Evolutionary conservation across 1,284 basidiomycete species (phyloP), one percentile per base, ranked within the genome.

Genomic region (Fomitiporia mediterranea): DNA sequence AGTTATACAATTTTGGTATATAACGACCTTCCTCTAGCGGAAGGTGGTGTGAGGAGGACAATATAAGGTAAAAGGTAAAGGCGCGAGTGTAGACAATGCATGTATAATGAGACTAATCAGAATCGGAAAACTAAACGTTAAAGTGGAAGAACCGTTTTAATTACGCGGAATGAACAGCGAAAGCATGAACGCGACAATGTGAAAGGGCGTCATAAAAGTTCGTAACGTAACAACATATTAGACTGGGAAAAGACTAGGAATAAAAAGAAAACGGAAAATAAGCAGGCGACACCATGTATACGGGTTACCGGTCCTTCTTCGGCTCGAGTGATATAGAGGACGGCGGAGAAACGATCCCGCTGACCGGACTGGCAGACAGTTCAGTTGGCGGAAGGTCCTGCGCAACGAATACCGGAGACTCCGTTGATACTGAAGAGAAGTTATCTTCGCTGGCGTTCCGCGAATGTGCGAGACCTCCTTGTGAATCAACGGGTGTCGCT

Each of bases 401-500:
- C n/a, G 58, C 38, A 32, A 56, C 50, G 25, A 56, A 42, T 3
- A 60, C 55, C 25, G 58, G 58, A 2, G 58, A 60, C 3, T 60
- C 54, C 30, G 47, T 59, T 19, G 40, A n/a, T n/a, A n/a, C n/a
- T 23, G 30, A 27, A 23, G 58, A 60, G 13, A 56, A 25, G 50
- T 58, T 55, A 38, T 63, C 64, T 23, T 67, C 61, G 39, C 61
- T 61, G 27, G 66, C 70, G 1, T 70, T 71, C 32, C 66, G 67
- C 42, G 55, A 63, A 23, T 73, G 57, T 5, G 74, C 74, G 25
- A 74, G 74, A 6, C 63, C 66, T 23, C 66, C 68, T 51, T 69
- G 67, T 32, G 70, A 58, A 15, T 62, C 62, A 44, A 68, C 59
- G 62, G 70, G 54, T 48, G 81, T 86, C 2, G 80, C 79, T 5